Evolutionary conservation across 208 protist species (phyloP).

Genomic region (Kentomonas sorsogonicus): DNA sequence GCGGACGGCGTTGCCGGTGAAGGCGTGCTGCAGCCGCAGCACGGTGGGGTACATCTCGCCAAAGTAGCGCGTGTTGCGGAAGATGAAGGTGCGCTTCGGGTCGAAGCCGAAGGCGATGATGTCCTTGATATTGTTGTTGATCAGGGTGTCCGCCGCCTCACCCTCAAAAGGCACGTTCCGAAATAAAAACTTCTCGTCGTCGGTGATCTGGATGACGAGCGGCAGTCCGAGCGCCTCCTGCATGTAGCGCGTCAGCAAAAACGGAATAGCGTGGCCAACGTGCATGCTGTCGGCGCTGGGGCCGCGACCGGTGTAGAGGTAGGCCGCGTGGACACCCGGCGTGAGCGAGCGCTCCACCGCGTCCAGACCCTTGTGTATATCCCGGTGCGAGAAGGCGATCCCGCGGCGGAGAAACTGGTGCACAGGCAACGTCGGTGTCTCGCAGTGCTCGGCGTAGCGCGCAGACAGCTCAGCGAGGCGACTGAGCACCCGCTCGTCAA

Average conservation of each 20-base stretch:
- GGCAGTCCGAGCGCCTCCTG: slow-evolving; percentile 97
- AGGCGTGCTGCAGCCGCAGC: slow-evolving; percentile 84
- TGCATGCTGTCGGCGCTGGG: slow-evolving; percentile 97
- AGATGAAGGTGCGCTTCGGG: slow-evolving; percentile 98
- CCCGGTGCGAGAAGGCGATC: slow-evolving; percentile 97
- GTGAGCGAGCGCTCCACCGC: slow-evolving; percentile 60
- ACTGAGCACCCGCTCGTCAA: slow-evolving; percentile 35
- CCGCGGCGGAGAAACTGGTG: slow-evolving; percentile 93
- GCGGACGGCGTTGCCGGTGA: slow-evolving; percentile 91
- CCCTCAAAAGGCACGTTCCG: slow-evolving; percentile 89
- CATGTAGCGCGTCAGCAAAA: slow-evolving; percentile 97
- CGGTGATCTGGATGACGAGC: slow-evolving; percentile 99
- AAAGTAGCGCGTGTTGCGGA: slow-evolving; percentile 98
- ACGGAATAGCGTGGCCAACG: slow-evolving; percentile 98
- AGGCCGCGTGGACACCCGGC: slow-evolving; percentile 85
- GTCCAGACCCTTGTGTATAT: slow-evolving; percentile 92
- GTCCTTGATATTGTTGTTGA: slow-evolving; percentile 96
- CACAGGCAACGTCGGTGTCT: slow-evolving; percentile 12
- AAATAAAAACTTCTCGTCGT: slow-evolving; percentile 99
- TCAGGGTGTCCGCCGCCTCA: slow-evolving; percentile 68
- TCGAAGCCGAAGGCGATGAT: slow-evolving; percentile 99
- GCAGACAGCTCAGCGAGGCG: slow-evolving; percentile 30
- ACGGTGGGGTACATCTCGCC: slow-evolving; percentile 95
- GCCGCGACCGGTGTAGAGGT: slow-evolving; percentile 99
- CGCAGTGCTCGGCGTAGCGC: slow-evolving; percentile 8